Base-by-base conservation (phyloP, 805 yeast genomes). In the Saccharomycopsis javanensis region DNA sequence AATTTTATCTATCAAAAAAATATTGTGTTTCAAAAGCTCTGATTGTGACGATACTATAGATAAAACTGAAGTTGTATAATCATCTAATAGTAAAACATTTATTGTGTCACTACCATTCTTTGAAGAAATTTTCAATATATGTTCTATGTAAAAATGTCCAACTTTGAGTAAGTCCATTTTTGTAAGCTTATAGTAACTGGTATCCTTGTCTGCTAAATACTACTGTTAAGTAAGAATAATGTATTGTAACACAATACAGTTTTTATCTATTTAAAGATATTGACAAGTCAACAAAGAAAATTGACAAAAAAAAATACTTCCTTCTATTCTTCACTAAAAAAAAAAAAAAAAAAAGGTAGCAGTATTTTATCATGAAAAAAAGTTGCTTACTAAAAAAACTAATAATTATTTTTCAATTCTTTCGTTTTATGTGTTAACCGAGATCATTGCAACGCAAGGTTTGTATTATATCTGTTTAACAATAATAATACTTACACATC, bases 31-130 rank as follows among this genome's bases (percentile, higher is more conserved):
- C 38, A 94, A 76, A 50, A 94, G 75, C 57, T 83, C 86, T 2
- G 95, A 84, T 68, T 94, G 99, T 1, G 97, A 86, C 30, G 95
- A 81, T 64, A 86, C 82, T 79, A 94, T 77, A n/a, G 97, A 89
- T 23, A 94, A 80, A 25, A 90, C 82, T 0, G 90, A 77, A 5
- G 95, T 87, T 1, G 99, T 92, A 62, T 77, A 76, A 54, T 79
- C 74, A 67, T 94, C 99, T 57, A 94, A 76, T 42, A 94, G 74
- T 37, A 94, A 74, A 30, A 91, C 96, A 62, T 81, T 81, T 58
- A 91, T 83, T 60, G 31, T 7, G 31, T 25, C 31, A 10, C 16
- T 25, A n/a, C 16, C 25, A 59, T 51, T 31, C 70, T 72, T 45
- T 63, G 64, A 33, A 56, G 35, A 55, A 57, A 45, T 64, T 58